Evolutionary conservation across 2,329 filamentous ascomycete species (phyloP).

Genomic region (Chrysosporium keratinophilum): DNA sequence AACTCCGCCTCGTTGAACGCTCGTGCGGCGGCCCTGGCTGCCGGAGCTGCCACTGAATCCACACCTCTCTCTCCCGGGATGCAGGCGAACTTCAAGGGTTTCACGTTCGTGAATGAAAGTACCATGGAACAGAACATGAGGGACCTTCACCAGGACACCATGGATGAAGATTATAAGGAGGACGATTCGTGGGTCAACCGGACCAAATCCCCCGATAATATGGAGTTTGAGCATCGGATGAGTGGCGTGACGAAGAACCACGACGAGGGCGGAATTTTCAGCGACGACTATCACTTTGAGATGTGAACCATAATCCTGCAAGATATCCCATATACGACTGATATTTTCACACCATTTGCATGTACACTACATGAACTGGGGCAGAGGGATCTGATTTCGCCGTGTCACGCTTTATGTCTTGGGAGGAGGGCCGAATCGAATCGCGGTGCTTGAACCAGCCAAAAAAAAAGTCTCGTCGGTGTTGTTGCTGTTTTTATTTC

Average conservation of each 20-base stretch:
- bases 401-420: conserved; percentile 3
- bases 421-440: background rate
- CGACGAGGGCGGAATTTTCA: conserved; percentile 35
- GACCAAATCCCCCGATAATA: background rate
- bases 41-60: conserved; percentile 69
- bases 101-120: conserved; percentile 98
- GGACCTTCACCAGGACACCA: conserved; percentile 28
- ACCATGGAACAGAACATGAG: conserved; percentile 56
- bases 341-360: conserved; percentile 8
- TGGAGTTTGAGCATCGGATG: conserved; percentile 32
- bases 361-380: conserved; percentile 9
- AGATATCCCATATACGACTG: conserved; percentile 8
- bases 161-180: conserved; percentile 35
- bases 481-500: conserved; percentile 1
- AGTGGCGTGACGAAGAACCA: conserved; percentile 33
- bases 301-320: conserved; percentile 26
- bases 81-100: conserved; percentile 96
- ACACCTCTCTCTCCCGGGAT: conserved; percentile 90
- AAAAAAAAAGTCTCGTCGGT: conserved; percentile 6
- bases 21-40: conserved; percentile 73
- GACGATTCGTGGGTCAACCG: conserved; percentile 15
- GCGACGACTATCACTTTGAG: conserved; percentile 37
- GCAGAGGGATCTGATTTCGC: conserved; percentile 9
- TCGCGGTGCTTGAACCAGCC: background rate
- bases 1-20: conserved; percentile 82